phyloP scores from a whole-genome alignment of 2,329 filamentous ascomycete genomes.

The Rhynchosporium secalis region DNA sequence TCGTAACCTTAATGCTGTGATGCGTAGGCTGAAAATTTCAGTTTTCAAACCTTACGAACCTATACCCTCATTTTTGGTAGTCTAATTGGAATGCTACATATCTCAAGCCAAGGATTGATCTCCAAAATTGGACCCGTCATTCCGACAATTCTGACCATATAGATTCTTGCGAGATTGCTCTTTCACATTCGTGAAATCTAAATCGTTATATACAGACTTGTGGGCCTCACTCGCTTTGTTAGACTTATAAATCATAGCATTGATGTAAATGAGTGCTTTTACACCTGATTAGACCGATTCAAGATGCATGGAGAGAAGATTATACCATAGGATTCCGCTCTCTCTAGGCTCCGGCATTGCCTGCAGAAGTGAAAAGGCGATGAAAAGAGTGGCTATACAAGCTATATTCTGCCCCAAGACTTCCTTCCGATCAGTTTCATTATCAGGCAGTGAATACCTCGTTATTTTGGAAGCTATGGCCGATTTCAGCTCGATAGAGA shows the following conservation, averaged over 20 bases:
- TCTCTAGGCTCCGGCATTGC: background rate
- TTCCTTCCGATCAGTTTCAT: background rate
- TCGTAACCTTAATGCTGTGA: background rate
- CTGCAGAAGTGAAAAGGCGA: background rate
- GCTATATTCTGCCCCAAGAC: background rate
- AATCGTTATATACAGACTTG: background rate
- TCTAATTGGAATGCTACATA: background rate
- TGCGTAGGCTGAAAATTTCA: background rate
- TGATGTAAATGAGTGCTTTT: background rate
- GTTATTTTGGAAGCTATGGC: background rate
- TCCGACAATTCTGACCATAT: background rate
- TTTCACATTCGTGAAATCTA: background rate
- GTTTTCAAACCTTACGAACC: background rate
- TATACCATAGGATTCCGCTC: background rate
- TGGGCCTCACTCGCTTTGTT: background rate
- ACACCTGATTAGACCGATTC: background rate
- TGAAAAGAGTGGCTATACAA: background rate
- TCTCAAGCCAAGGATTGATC: conserved; percentile 8
- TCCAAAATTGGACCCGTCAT: background rate
- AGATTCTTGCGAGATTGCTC: background rate
- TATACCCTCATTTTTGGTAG: background rate
- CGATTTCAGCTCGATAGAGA: background rate
- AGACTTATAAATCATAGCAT: background rate
- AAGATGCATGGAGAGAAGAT: background rate
- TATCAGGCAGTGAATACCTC: background rate